Base-by-base conservation (phyloP, 768 basidiomycete genomes). In the Rhizopogon roseolus region DNA sequence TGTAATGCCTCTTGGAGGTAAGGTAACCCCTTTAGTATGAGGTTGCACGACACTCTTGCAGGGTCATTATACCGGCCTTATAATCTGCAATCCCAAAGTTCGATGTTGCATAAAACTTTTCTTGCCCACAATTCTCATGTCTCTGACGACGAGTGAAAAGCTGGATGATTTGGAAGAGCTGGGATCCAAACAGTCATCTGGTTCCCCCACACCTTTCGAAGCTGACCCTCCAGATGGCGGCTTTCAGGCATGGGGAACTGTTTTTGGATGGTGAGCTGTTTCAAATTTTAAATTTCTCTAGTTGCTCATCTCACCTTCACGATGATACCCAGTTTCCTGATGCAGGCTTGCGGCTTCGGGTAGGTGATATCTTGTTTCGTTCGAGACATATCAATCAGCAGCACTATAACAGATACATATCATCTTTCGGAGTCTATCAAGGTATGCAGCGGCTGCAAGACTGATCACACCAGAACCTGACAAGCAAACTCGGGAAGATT, bases 381-480 rank as follows among this genome's bases (percentile, higher is more conserved):
- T 19, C 6, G 27, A 34, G n/a, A n/a, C 5, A 51, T 19, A 44
- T 16, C 25, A 19, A 5, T 32, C 28, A 17, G 29, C 28, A 28
- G 16, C 42, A 19, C 32, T 29, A 22, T 10, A 17, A 49, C 17
- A 52, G 68, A 16, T 68, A 71, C 48, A 61, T 64, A 14, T 61
- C 59, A 17, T 63, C 67, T 9, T 71, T 61, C 46, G 69, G 68
- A 32, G 69, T 69, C 5, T 71, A 69, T 55, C 66, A 71, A 64
- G 67, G 65, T 60, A 46, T n/a, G n/a, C n/a, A n/a, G n/a, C n/a
- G n/a, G n/a, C n/a, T n/a, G n/a, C n/a, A n/a, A n/a, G n/a, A 32
- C 32, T 17, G 29, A 17, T 32, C 11, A 4, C 25, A n/a, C 2
- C 39, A 27, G 14, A 13, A 49, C 7, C 9, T 10, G 36, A 53